These are phyloP conservation scores for Fusarium protoensiforme DNA, from an alignment of 2,329 filamentous ascomycete species.

Conservation along the genomic window DNA sequence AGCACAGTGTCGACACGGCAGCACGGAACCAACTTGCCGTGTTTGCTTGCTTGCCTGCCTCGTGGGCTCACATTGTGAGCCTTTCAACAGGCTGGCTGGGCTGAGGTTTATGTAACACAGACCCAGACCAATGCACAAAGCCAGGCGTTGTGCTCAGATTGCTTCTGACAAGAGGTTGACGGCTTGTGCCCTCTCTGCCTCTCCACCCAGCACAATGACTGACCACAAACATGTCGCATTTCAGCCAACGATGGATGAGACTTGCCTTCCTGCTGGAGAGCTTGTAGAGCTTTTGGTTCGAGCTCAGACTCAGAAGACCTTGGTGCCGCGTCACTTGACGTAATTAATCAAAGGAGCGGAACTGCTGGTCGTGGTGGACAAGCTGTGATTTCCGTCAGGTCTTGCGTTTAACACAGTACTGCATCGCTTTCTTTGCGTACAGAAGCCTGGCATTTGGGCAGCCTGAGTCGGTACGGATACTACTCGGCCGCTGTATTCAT, in stretches of 20 bases:
- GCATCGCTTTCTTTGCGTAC: not conserved
- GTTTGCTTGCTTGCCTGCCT: not conserved
- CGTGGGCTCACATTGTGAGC: not conserved
- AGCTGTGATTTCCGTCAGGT: not conserved
- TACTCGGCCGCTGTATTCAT: not conserved
- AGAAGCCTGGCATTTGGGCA: not conserved
- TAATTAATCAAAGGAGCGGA: slow-evolving; percentile 28
- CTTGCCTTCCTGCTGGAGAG: not conserved
- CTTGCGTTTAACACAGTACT: not conserved
- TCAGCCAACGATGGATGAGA: slow-evolving; percentile 4
- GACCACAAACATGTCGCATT: not conserved
- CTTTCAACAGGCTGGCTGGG: not conserved
- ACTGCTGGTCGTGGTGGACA: not conserved
- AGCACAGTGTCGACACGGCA: not conserved
- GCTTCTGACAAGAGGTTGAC: not conserved
- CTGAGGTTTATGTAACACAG: not conserved
- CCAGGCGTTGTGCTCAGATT: slow-evolving; percentile 1
- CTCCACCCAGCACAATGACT: not conserved
- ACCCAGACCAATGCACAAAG: not conserved
- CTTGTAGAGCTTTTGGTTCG: slow-evolving; percentile 14
- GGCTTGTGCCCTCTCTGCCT: not conserved
- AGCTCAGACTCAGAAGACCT: slow-evolving; percentile 10
- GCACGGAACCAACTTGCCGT: not conserved
- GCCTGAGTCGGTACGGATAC: not conserved
- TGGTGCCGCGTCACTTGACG: slow-evolving; percentile 38